Evolutionary conservation across 2,329 filamentous ascomycete species (phyloP).

Genomic region (Trichoderma sp.): DNA sequence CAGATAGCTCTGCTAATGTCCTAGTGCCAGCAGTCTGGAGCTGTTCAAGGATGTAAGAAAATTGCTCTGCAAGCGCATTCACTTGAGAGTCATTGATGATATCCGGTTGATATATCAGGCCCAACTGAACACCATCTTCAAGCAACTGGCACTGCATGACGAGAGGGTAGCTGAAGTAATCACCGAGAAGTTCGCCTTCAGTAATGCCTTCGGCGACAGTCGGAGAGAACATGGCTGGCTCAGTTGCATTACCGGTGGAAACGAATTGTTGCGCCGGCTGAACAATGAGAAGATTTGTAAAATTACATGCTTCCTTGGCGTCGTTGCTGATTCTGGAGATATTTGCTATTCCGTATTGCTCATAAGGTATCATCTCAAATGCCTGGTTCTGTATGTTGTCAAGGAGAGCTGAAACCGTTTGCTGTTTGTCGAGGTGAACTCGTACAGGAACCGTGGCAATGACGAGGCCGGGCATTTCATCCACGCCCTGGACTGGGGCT

Average conservation of each 20-base stretch:
- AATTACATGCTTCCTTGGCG: slow-evolving; percentile 7
- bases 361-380: slow-evolving; percentile 2
- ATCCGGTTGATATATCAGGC: neutral
- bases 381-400: slow-evolving; percentile 4
- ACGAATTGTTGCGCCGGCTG: neutral
- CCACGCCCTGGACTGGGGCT: slow-evolving; percentile 21
- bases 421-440: neutral
- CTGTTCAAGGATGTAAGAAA: neutral
- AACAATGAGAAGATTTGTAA: slow-evolving; percentile 2
- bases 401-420: neutral
- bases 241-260: neutral
- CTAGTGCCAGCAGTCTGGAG: neutral
- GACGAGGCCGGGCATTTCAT: slow-evolving; percentile 23
- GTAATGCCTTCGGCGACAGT: neutral
- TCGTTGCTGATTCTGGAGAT: neutral
- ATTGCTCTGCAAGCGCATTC: slow-evolving; percentile 5
- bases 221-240: neutral
- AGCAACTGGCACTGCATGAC: slow-evolving; percentile 2
- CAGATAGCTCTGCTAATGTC: neutral
- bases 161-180: slow-evolving; percentile 7
- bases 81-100: neutral
- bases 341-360: slow-evolving; percentile 6
- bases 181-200: neutral
- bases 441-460: slow-evolving; percentile 24
- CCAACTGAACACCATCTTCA: neutral